phyloP scores from a whole-genome alignment of 805 yeast genomes.

The Metahyphopichia silvanorum region DNA sequence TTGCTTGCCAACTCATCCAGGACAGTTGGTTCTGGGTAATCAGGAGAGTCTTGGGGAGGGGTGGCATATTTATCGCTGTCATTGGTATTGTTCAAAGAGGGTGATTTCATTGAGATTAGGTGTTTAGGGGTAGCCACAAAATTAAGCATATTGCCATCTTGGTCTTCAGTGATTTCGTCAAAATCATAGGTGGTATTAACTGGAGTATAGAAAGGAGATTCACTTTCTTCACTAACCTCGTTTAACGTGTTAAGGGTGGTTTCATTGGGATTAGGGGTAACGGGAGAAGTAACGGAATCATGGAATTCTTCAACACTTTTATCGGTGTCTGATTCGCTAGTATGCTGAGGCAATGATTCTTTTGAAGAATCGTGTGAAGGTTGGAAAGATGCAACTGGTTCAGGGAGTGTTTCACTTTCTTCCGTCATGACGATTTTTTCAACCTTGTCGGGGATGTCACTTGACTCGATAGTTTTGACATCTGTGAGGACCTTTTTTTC shows the following conservation, averaged over 20 bases:
- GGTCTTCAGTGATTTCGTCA: neutral
- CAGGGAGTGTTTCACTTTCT: constrained; percentile 1
- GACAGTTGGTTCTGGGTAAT: constrained; percentile 1
- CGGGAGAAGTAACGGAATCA: too few relatives aligned
- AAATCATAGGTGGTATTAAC: neutral
- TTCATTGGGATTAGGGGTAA: too few relatives aligned
- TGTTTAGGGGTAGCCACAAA: neutral
- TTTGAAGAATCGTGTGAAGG: too few relatives aligned
- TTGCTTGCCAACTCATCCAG: neutral
- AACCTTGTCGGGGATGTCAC: too few relatives aligned
- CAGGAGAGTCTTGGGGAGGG: neutral
- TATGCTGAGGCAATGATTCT: too few relatives aligned
- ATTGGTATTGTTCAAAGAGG: neutral
- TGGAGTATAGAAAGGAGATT: neutral
- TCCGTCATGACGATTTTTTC: constrained; percentile 5
- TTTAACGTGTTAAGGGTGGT: too few relatives aligned
- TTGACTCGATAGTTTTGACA: too few relatives aligned
- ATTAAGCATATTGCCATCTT: neutral
- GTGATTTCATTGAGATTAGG: neutral
- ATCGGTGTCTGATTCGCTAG: too few relatives aligned
- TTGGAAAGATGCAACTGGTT: too few relatives aligned
- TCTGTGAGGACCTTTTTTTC: neutral
- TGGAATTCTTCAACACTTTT: too few relatives aligned
- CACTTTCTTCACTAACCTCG: neutral
- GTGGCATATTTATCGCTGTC: neutral